Evolutionary conservation across 2,329 filamentous ascomycete species (phyloP).

Genomic region (Calonectria multiphialidica): DNA sequence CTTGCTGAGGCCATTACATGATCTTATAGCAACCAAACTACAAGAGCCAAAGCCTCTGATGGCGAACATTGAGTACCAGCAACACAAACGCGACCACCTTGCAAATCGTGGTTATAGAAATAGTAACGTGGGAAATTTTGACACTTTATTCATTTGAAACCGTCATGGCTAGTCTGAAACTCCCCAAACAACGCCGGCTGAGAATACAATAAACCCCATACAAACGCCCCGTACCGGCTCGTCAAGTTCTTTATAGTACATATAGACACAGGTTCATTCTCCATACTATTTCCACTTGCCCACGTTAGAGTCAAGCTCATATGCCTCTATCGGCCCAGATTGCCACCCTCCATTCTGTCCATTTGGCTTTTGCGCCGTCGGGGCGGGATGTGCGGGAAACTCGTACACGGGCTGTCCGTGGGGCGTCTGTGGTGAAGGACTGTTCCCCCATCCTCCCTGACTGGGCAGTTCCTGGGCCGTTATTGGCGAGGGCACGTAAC

Average conservation of each 20-base stretch:
- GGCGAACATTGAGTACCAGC: too few species aligned
- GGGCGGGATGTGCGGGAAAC: constrained; percentile 23
- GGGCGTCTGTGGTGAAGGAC: constrained; percentile 24
- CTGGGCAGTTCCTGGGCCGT: constrained; percentile 40
- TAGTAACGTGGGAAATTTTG: background rate
- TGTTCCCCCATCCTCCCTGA: constrained; percentile 31
- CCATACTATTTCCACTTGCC: constrained; percentile 15
- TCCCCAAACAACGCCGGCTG: constrained; percentile 22
- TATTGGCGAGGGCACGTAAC: constrained; percentile 21
- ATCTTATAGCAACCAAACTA: too few species aligned
- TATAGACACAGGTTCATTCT: background rate
- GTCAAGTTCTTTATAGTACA: background rate
- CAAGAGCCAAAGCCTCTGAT: too few species aligned
- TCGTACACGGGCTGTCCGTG: constrained; percentile 32
- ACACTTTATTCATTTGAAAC: background rate
- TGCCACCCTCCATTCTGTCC: constrained; percentile 47
- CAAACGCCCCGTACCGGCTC: background rate
- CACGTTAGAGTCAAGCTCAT: constrained; percentile 46
- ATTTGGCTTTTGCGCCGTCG: constrained; percentile 24
- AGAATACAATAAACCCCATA: constrained; percentile 15
- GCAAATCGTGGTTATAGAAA: background rate
- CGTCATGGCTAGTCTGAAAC: background rate
- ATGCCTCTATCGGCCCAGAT: constrained; percentile 50
- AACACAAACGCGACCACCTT: background rate
- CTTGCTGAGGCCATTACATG: too few species aligned